Evolutionary conservation across 257 asterid genomes (phyloP).

Genomic region (Ajuga chamaepitys): DNA sequence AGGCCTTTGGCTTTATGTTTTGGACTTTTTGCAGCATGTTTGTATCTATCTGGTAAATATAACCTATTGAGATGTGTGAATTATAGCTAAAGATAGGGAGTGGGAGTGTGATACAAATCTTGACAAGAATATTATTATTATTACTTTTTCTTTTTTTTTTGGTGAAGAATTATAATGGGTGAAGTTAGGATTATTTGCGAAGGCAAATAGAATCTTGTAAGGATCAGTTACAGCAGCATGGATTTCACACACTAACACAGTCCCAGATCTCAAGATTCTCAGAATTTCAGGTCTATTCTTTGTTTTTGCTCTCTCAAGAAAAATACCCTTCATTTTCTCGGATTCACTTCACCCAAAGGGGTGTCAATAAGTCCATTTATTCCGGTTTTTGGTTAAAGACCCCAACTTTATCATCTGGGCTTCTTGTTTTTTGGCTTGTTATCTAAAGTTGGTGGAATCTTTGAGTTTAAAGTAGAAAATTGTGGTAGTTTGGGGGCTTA

Average conservation of each 20-base stretch:
- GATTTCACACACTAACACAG: conserved; percentile 30
- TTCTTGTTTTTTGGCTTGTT: conserved; percentile 1
- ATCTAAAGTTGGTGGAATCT: conserved; percentile 8
- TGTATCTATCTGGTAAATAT: conserved; percentile 46
- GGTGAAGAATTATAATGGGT: conserved; percentile 16
- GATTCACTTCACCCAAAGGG: conserved; percentile 15
- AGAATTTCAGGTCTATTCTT: conserved; percentile 38
- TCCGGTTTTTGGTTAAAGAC: conserved; percentile 18
- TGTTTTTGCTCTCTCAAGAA: conserved; percentile 36
- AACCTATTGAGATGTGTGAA: conserved; percentile 21
- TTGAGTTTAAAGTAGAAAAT: conserved; percentile 13
- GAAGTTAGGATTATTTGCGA: conserved; percentile 6
- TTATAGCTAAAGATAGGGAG: conserved; percentile 17
- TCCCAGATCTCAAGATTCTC: conserved; percentile 66
- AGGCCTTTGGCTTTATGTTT: conserved; percentile 52
- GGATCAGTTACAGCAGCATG: conserved; percentile 33
- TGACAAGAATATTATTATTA: conserved; percentile 19
- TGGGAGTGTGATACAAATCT: conserved; percentile 20
- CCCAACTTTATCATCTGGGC: conserved; percentile 36
- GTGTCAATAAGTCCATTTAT: conserved; percentile 12
- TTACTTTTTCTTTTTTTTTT: no score
- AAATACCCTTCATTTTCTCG: conserved; percentile 25
- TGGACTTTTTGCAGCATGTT: conserved; percentile 50
- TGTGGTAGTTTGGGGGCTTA: conserved; percentile 20
- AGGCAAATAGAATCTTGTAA: conserved; percentile 39